phyloP scores from a whole-genome alignment of 2,329 filamentous ascomycete genomes.

The Penicillium sp. region DNA sequence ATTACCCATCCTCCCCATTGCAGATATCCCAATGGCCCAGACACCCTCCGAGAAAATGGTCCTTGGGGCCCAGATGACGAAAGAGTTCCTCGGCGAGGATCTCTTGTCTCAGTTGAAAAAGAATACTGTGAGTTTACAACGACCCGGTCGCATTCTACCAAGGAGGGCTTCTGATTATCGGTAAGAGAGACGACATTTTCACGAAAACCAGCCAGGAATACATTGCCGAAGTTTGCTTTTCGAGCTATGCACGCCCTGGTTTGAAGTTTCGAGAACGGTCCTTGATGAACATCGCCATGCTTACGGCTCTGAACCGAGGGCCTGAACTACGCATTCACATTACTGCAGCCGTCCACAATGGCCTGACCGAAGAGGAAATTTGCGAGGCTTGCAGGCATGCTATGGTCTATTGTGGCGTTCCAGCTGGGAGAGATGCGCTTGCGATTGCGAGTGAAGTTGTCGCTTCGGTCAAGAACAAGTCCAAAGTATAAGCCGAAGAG shows the following conservation, averaged over 20 bases:
- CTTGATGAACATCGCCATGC: constrained; percentile 67
- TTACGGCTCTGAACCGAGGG: constrained; percentile 63
- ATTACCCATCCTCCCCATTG: too few species aligned
- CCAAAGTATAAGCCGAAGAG: too few species aligned
- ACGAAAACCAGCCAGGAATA: constrained; percentile 54
- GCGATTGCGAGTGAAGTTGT: constrained; percentile 44
- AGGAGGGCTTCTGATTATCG: too few species aligned
- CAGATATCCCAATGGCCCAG: too few species aligned
- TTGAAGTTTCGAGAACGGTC: constrained; percentile 64
- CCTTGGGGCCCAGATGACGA: too few species aligned
- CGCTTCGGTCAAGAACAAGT: constrained; percentile 20
- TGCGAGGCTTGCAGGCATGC: constrained; percentile 60
- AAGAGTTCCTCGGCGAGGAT: too few species aligned
- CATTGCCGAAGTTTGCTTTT: constrained; percentile 63
- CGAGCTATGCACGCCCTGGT: constrained; percentile 65
- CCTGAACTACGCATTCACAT: constrained; percentile 65
- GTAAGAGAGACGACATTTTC: too few species aligned
- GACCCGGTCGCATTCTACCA: too few species aligned
- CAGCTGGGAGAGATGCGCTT: constrained; percentile 59
- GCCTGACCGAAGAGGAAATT: constrained; percentile 64
- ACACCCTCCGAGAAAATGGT: too few species aligned
- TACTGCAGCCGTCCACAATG: constrained; percentile 66
- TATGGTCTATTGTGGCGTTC: constrained; percentile 58
- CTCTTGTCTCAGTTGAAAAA: too few species aligned
- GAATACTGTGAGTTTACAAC: too few species aligned